phyloP scores from a whole-genome alignment of 441 rosid genomes.

The Biscutella auriculata region DNA sequence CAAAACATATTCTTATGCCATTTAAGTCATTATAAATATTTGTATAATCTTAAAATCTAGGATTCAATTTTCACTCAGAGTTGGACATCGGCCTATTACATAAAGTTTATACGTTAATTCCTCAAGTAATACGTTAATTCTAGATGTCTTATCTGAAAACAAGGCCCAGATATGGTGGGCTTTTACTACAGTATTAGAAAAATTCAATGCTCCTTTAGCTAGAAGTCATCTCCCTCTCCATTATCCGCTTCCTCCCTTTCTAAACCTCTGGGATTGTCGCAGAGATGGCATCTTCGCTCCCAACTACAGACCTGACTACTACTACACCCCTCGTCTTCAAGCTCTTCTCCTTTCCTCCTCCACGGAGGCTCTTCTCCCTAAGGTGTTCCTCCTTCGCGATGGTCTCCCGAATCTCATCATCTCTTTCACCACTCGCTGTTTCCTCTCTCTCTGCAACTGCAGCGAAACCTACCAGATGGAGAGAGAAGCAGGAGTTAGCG shows the following conservation, averaged over 20 bases:
- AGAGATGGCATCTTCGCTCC: slow-evolving; percentile 41
- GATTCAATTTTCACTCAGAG: no score
- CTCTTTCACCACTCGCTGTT: slow-evolving; percentile 29
- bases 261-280: slow-evolving; percentile 4
- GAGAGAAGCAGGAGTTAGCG: slow-evolving; percentile 27
- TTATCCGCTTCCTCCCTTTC: slow-evolving; percentile 18
- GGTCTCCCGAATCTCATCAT: slow-evolving; percentile 8
- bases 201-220: no score
- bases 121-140: no score
- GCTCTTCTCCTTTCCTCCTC: slow-evolving; percentile 30
- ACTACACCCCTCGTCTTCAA: slow-evolving; percentile 33
- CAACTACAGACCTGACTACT: slow-evolving; percentile 23
- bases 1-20: no score
- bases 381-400: slow-evolving; percentile 12
- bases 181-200: no score
- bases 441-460: slow-evolving; percentile 35
- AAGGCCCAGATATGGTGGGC: no score
- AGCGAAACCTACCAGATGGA: slow-evolving; percentile 27
- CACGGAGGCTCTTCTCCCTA: slow-evolving; percentile 24
- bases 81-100: no score
- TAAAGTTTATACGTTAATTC: no score
- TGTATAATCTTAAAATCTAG: no score
- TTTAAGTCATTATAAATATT: no score
- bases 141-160: no score
- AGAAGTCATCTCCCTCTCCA: no score